Percentiles rank a stretch among this genome's conserved stretches.
Evolutionary conservation across 495 filamentous ascomycete genomes (phyloP).

Genomic region (Articulospora tetracladia): DNA sequence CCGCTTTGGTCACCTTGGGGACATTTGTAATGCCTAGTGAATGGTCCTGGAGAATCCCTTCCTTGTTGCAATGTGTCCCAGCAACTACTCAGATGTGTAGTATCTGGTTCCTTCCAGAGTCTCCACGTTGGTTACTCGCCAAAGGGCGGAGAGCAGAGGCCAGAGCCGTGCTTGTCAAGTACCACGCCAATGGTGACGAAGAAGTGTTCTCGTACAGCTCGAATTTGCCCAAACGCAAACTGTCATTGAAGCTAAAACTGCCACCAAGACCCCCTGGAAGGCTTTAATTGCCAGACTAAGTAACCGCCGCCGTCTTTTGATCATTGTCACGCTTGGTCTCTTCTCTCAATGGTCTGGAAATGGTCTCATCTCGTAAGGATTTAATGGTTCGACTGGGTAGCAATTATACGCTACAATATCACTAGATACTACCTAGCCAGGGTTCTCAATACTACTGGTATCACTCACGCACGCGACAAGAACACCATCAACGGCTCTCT

Average conservation of each 20-base stretch:
- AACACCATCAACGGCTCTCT: not conserved
- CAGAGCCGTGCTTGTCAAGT: constrained; percentile 29
- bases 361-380: constrained; percentile 7
- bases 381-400: not conserved
- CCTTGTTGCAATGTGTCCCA: constrained; percentile 15
- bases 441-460: constrained; percentile 33
- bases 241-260: not conserved
- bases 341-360: constrained; percentile 7
- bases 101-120: constrained; percentile 12
- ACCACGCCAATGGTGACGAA: constrained; percentile 31
- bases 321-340: not conserved
- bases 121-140: constrained; percentile 37
- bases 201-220: constrained; percentile 28
- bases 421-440: constrained; percentile 29
- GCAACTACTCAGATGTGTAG: not conserved
- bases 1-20: constrained; percentile 13
- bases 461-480: constrained; percentile 1
- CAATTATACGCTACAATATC: not conserved
- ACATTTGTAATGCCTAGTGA: constrained; percentile 6
- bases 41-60: constrained; percentile 15
- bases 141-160: constrained; percentile 44
- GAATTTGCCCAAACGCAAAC: constrained; percentile 30
- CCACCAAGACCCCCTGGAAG: not conserved
- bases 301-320: not conserved
- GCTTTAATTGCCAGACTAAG: not conserved